Evolutionary conservation across 1,284 basidiomycete genomes (phyloP), one percentile per base, ranked within the genome.

Genomic region (Naganishia sp.): DNA sequence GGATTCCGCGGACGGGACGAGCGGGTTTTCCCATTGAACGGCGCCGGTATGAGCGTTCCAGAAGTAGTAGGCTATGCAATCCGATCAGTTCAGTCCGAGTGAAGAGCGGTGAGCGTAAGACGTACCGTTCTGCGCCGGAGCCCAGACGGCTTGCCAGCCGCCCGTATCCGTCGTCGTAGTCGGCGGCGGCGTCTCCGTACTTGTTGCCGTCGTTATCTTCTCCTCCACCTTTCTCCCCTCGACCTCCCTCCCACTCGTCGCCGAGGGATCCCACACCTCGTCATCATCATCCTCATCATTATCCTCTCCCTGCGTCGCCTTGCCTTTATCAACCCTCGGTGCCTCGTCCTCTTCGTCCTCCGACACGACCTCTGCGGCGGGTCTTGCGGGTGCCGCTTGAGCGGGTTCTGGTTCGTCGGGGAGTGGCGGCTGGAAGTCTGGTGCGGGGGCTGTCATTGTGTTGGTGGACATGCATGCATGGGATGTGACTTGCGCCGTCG

Each of bases 1-100:
- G 11, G 67, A 39, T 0, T 68, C 15, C 6, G 77, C 69, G 6
- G 72, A 17, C 3, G 76, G 71, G 7, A 70, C 73, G 21, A 94
- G 83, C 7, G 92, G 92, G 74, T 94, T 94, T 46, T 83, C 82
- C 92, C 92, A 94, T 25, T 92, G 94, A 42, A 91, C 93, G 80
- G 92, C 87, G 67, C 88, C 83, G 0, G 90, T 92, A 65, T 81
- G 77, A 15, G 86, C 71, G 79, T 94, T 94, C 85, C 86, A 90
- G 81, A 94, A 94, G 79, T 94, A 94, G 81, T 92, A 94, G 18
- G 89, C 85, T 80, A 45, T 45, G n/a, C 9, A 32, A 2, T 13
- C 35, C 35, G 7, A n/a, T 43, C 57, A 46, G 15, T 43, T 41
- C 6, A 32, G 46, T 35, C 9, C 25, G 35, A 18, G n/a, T 46